A percentile compares a stretch with the other conserved stretches of the same genome.
Evolutionary conservation across 2,329 filamentous ascomycete genomes (phyloP).

Genomic region (Lanzia echinophila): DNA sequence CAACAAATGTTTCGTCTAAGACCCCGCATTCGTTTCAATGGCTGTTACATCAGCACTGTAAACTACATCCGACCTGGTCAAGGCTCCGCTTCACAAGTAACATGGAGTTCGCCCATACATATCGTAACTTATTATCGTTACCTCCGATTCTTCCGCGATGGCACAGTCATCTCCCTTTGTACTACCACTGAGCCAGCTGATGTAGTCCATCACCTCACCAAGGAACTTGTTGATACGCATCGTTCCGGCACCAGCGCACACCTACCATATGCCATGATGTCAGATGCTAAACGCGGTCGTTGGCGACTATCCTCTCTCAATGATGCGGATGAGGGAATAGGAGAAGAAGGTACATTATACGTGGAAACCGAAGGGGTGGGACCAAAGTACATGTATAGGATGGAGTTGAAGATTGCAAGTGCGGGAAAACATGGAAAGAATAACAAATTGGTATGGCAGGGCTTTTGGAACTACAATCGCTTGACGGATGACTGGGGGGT

Average conservation of each 20-base stretch:
- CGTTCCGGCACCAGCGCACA: slow-evolving; percentile 27
- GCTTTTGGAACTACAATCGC: slow-evolving; percentile 85
- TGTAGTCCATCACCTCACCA: slow-evolving; percentile 76
- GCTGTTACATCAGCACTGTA: slow-evolving; percentile 92
- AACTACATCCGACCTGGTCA: slow-evolving; percentile 88
- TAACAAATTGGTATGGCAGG: slow-evolving; percentile 82
- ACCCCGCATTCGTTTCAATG: slow-evolving; percentile 87
- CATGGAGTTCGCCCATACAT: slow-evolving; percentile 78
- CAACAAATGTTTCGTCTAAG: slow-evolving; percentile 70
- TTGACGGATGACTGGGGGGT: slow-evolving; percentile 86
- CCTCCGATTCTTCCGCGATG: slow-evolving; percentile 88
- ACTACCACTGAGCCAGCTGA: slow-evolving; percentile 78
- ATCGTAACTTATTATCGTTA: slow-evolving; percentile 99
- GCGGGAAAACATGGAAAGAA: slow-evolving; percentile 62
- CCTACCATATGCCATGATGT: slow-evolving; percentile 49
- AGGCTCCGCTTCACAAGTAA: slow-evolving; percentile 59
- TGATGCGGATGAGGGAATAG: slow-evolving; percentile 30
- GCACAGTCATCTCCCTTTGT: slow-evolving; percentile 72
- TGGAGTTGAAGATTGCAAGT: slow-evolving; percentile 67
- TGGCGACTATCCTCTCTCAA: slow-evolving; percentile 48
- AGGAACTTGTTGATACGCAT: slow-evolving; percentile 51
- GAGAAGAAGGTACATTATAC: slow-evolving; percentile 59
- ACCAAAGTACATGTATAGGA: slow-evolving; percentile 73
- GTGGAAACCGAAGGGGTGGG: slow-evolving; percentile 82
- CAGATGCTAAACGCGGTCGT: slow-evolving; percentile 57